phyloP scores from a whole-genome alignment of 169 alveolate species.

The Hepatocystis sp. region DNA sequence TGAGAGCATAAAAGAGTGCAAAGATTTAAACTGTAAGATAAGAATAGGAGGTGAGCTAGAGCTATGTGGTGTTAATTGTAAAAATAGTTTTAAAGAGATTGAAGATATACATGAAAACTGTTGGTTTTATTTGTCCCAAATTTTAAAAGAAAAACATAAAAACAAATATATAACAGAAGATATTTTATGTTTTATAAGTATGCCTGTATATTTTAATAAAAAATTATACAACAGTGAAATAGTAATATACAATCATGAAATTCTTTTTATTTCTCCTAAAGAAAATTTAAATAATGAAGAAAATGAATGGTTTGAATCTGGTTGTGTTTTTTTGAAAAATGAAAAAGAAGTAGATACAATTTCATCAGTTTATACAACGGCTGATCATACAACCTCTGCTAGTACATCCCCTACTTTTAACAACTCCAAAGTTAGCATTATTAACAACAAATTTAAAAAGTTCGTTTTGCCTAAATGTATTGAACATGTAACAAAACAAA shows the following conservation, averaged over 20 bases:
- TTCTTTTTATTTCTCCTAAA: slow-evolving; percentile 53
- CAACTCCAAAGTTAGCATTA: background rate
- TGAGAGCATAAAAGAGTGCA: slow-evolving; percentile 66
- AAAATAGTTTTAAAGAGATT: slow-evolving; percentile 60
- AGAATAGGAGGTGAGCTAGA: slow-evolving; percentile 73
- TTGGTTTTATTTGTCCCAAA: slow-evolving; percentile 39
- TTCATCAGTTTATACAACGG: background rate
- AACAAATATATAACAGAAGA: slow-evolving; percentile 6
- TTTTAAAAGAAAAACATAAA: slow-evolving; percentile 42
- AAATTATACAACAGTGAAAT: slow-evolving; percentile 45
- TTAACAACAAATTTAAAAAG: slow-evolving; percentile 5
- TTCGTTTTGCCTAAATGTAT: slow-evolving; percentile 32
- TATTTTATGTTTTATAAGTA: slow-evolving; percentile 68
- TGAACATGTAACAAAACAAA: slow-evolving; percentile 49
- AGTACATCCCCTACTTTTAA: background rate
- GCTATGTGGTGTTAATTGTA: slow-evolving; percentile 67
- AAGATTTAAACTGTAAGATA: slow-evolving; percentile 33
- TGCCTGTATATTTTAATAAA: slow-evolving; percentile 68
- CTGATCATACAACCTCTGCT: too few species aligned
- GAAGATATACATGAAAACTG: slow-evolving; percentile 66
- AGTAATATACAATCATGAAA: slow-evolving; percentile 42
- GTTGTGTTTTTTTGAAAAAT: background rate
- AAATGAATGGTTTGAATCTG: slow-evolving; percentile 20
- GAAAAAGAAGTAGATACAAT: background rate
- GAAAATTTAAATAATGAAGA: slow-evolving; percentile 30